Evolutionary conservation across 306 rosid genomes (phyloP).

Genomic region (Lathyrus oleraceus): DNA sequence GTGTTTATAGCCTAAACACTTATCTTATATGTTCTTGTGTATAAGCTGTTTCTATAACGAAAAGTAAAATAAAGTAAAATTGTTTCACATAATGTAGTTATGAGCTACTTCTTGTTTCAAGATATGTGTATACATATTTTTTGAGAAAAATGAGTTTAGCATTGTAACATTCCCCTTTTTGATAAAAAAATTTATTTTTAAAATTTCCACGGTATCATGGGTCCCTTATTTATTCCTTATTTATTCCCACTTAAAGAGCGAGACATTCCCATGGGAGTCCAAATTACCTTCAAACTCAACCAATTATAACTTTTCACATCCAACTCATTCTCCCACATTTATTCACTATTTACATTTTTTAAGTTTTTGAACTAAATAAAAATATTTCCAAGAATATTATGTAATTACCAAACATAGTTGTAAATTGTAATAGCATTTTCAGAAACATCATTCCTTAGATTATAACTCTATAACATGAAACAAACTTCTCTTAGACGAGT

Average conservation of each 20-base stretch:
- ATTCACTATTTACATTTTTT: not conserved
- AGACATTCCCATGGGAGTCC: not conserved
- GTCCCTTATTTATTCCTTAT: not conserved
- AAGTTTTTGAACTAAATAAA: not conserved
- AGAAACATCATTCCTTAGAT: not conserved
- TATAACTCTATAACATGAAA: not conserved
- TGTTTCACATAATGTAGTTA: not conserved
- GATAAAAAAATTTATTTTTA: not conserved
- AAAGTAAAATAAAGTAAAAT: too few species aligned
- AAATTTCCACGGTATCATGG: not conserved
- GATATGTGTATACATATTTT: not conserved
- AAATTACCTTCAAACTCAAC: not conserved
- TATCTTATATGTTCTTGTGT: not conserved
- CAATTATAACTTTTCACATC: not conserved
- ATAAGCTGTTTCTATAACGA: not conserved
- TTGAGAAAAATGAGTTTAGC: not conserved
- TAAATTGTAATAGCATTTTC: not conserved
- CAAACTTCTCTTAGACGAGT: not conserved
- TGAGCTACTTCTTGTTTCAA: not conserved
- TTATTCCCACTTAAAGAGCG: not conserved
- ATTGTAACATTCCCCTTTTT: not conserved
- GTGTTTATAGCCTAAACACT: too few species aligned
- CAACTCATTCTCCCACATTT: not conserved
- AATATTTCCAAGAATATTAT: not conserved
- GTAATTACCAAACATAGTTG: not conserved